Conservation (phyloP, 805 yeast species). For the Kodamaea kaohsiungensis region DNA sequence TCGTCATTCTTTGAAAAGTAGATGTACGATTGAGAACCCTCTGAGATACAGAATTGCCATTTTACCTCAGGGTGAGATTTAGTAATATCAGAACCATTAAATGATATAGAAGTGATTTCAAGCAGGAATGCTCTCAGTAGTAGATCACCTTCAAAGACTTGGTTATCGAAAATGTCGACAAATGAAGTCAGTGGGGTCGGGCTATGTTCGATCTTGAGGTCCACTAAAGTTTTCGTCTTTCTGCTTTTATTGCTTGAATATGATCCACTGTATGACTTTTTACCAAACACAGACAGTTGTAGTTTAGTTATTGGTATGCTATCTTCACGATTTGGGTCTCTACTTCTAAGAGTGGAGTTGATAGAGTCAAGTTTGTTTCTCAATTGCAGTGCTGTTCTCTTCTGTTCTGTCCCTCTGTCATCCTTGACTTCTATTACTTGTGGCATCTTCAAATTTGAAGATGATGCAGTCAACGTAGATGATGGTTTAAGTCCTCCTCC, state of each 20-base stretch:
- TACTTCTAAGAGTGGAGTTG: neutral
- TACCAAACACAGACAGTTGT: neutral
- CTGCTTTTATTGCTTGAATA: neutral
- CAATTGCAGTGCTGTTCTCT: neutral
- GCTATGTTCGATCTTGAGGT: neutral
- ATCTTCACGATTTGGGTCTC: neutral
- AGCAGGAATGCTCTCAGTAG: neutral
- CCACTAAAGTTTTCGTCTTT: neutral
- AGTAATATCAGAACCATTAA: neutral
- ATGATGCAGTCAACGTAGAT: neutral
- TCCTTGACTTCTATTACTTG: neutral
- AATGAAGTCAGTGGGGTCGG: neutral
- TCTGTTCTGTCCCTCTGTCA: neutral
- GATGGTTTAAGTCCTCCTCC: neutral
- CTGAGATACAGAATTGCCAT: slow-evolving; percentile 5
- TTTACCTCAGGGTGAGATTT: neutral
- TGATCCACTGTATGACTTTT: neutral
- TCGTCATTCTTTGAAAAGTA: slow-evolving; percentile 8
- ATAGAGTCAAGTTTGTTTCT: neutral
- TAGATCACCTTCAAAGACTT: neutral
- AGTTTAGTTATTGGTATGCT: neutral
- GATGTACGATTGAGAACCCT: neutral
- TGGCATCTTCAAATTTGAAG: neutral
- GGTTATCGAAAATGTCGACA: neutral
- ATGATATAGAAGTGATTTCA: slow-evolving; percentile 3